Percentiles rank a stretch among this genome's conserved stretches.
Conservation (phyloP, 116 monocot genomes). For the Iris pallida region DNA sequence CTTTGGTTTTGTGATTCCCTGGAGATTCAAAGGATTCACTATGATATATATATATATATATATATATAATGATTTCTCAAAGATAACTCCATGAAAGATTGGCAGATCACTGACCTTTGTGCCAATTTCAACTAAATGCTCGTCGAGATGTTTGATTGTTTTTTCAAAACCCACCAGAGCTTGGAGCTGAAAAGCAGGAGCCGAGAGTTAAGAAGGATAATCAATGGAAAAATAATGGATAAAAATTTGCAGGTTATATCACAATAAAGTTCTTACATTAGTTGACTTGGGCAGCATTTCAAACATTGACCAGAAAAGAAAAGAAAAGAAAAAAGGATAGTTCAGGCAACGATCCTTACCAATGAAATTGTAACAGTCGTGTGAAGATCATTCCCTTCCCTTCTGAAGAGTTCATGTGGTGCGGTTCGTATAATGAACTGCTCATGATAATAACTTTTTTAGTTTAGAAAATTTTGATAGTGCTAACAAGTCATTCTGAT, state of each 20-base stretch:
- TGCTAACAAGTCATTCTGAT: not conserved
- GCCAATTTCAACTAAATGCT: conserved; percentile 70
- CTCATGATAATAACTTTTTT: conserved; percentile 19
- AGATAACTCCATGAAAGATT: too few relatives aligned
- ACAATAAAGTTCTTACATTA: not conserved
- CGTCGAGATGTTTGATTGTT: conserved; percentile 77
- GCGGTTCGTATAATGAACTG: conserved; percentile 94
- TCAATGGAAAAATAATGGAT: not conserved
- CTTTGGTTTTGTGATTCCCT: conserved; percentile 94
- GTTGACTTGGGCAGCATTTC: not conserved
- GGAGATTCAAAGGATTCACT: not conserved
- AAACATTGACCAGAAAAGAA: not conserved
- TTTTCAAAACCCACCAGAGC: conserved; percentile 96
- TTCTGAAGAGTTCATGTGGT: conserved; percentile 72
- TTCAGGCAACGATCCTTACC: conserved; percentile 35
- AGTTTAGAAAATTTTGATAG: not conserved
- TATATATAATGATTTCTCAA: too few relatives aligned
- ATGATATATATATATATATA: too few relatives aligned
- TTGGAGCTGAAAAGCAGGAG: conserved; percentile 50
- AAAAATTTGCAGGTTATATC: not conserved
- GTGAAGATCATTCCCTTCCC: conserved; percentile 91
- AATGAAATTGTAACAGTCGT: conserved; percentile 86
- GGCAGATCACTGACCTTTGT: conserved; percentile 45
- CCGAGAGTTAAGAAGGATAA: not conserved
- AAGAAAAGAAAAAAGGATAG: too few relatives aligned